Conservation (phyloP, 2,329 filamentous ascomycete genomes). For the Diaporthe vaccinii region DNA sequence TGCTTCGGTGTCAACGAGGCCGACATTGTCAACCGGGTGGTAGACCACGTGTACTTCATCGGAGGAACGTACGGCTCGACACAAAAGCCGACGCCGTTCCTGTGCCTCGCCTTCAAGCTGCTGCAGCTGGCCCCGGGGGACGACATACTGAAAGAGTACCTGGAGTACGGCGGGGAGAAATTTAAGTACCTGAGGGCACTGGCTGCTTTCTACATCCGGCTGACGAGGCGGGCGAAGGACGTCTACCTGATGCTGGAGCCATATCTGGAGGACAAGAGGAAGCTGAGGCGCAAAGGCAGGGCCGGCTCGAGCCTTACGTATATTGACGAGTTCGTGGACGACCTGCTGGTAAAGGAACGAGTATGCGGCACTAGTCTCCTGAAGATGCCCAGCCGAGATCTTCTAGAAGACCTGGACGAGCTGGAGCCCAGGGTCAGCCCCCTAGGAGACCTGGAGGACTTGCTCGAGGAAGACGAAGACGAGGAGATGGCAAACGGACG, state of each 20-base stretch:
- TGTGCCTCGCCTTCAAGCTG: slow-evolving; percentile 95
- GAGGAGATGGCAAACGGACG: slow-evolving; percentile 50
- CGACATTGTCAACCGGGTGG: slow-evolving; percentile 88
- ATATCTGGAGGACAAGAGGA: slow-evolving; percentile 84
- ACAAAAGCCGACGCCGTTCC: slow-evolving; percentile 91
- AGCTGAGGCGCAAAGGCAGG: slow-evolving; percentile 82
- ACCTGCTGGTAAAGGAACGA: slow-evolving; percentile 87
- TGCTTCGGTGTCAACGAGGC: slow-evolving; percentile 94
- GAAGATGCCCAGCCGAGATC: slow-evolving; percentile 87
- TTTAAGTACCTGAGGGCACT: slow-evolving; percentile 92
- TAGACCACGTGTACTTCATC: slow-evolving; percentile 83
- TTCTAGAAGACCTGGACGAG: slow-evolving; percentile 89
- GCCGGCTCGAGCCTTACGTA: slow-evolving; percentile 82
- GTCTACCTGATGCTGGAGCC: slow-evolving; percentile 87
- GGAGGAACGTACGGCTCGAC: slow-evolving; percentile 88
- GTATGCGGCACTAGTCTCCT: slow-evolving; percentile 93
- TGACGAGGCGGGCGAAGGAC: slow-evolving; percentile 86
- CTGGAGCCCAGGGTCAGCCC: slow-evolving; percentile 89
- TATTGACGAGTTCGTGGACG: slow-evolving; percentile 94
- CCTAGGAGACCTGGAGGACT: slow-evolving; percentile 81
- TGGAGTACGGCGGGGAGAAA: slow-evolving; percentile 79
- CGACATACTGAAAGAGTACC: slow-evolving; percentile 83
- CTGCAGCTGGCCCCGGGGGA: slow-evolving; percentile 87
- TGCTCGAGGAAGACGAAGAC: slow-evolving; percentile 69
- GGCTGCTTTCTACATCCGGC: slow-evolving; percentile 91